phyloP scores from a whole-genome alignment of 2,329 filamentous ascomycete species.

The Pestalotiopsis sp. region DNA sequence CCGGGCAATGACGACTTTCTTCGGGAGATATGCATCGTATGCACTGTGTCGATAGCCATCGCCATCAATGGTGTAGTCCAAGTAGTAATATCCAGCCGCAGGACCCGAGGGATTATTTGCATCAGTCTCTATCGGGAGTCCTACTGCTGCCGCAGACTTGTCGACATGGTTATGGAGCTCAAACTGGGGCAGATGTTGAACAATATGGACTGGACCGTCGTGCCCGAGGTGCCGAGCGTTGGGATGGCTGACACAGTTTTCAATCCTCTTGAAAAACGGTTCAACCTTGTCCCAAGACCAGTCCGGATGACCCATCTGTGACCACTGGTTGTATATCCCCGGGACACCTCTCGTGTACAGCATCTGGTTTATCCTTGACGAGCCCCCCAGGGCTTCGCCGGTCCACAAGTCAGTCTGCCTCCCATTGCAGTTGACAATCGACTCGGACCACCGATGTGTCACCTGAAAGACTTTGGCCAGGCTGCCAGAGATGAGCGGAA shows the following conservation, averaged over 20 bases:
- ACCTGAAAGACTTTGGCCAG: slow-evolving; percentile 11
- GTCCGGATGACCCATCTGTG: slow-evolving; percentile 15
- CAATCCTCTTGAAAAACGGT: slow-evolving; percentile 16
- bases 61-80: slow-evolving; percentile 16
- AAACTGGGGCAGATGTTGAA: slow-evolving; percentile 13
- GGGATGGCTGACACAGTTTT: slow-evolving; percentile 10
- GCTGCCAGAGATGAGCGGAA: slow-evolving; percentile 15
- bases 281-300: slow-evolving; percentile 20
- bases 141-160: slow-evolving; percentile 15
- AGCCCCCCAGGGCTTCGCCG: slow-evolving; percentile 28
- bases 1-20: slow-evolving; percentile 4
- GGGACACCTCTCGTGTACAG: slow-evolving; percentile 28
- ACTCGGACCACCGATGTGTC: slow-evolving; percentile 9
- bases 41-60: slow-evolving; percentile 15
- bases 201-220: slow-evolving; percentile 13
- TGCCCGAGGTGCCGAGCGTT: slow-evolving; percentile 12
- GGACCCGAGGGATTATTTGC: slow-evolving; percentile 14
- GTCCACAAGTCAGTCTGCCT: slow-evolving; percentile 13
- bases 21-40: slow-evolving; percentile 15
- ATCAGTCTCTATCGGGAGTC: slow-evolving; percentile 14
- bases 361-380: slow-evolving; percentile 31
- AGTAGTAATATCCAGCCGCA: slow-evolving; percentile 14
- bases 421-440: slow-evolving; percentile 1
- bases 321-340: slow-evolving; percentile 30
- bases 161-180: slow-evolving; percentile 16